Percentiles rank a stretch among this genome's conserved stretches.
These are phyloP conservation scores for Plasmodium knowlesi DNA, from an alignment of 169 alveolate species.

Conservation along the genomic window DNA sequence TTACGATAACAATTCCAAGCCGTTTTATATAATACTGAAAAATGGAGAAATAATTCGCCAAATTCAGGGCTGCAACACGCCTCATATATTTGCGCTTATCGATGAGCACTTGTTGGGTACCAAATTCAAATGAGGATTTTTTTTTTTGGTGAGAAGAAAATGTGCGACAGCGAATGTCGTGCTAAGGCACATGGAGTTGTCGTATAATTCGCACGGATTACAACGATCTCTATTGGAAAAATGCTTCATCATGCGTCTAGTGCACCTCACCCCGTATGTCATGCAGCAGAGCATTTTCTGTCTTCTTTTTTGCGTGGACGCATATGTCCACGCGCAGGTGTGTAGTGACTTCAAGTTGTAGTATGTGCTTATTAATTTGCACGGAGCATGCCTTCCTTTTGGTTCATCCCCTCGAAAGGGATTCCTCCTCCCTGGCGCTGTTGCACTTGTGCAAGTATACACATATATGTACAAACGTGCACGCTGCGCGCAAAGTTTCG, in stretches of 20 bases:
- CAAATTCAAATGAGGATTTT: not conserved
- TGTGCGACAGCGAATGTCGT: not conserved
- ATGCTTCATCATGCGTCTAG: not conserved
- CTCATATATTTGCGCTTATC: conserved; percentile 50
- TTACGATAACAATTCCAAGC: conserved; percentile 67
- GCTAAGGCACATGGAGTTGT: not conserved
- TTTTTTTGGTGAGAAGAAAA: not conserved
- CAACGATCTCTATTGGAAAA: not conserved
- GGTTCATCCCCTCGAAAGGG: not conserved
- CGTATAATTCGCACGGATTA: not conserved
- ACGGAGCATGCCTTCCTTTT: not conserved
- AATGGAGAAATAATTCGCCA: conserved; percentile 74
- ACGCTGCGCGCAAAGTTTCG: not conserved
- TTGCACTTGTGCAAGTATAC: too few species aligned
- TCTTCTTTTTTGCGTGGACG: not conserved
- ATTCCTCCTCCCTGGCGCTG: not conserved
- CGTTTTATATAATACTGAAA: conserved; percentile 71
- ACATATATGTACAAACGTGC: not conserved
- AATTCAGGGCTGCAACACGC: conserved; percentile 71
- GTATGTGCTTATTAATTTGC: not conserved
- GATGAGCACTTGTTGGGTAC: conserved; percentile 49
- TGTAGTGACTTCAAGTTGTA: not conserved
- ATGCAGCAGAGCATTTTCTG: not conserved
- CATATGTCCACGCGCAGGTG: not conserved
- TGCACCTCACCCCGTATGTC: not conserved